Base-by-base conservation (phyloP, 2,329 filamentous ascomycete species). In the Aureobasidium namibiae region DNA sequence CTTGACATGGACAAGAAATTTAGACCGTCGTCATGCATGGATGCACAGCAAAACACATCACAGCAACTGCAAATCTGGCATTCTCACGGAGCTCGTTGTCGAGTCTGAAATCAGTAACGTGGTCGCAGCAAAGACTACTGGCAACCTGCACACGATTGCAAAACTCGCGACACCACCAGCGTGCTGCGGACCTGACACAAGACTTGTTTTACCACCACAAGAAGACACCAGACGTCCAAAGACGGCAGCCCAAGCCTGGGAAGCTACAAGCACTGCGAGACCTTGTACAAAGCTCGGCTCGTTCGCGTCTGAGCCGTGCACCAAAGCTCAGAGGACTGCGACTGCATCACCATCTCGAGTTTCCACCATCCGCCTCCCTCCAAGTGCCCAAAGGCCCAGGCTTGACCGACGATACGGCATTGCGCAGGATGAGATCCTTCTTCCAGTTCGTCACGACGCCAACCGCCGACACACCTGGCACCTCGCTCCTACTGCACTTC, bases 391-490 rank as follows among this genome's bases (percentile, higher is more conserved):
- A 16, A 23, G 31, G 41, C 16, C 14, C 26, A 18, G 26, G 33
- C 5, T 8, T 9, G 10, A 13, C n/a, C 4, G 6, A 8, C 24
- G n/a, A 5, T 4, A n/a, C 31, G 9, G 24, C 21, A 3, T 42
- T 42, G 10, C n/a, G 14, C 10, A 57, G 39, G 21, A 96, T 96
- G 92, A 80, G 85, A 66, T 87, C 81, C 69, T 84, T 78, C 67
- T 78, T 92, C 60, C 86, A 95, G 71, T 75, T 97, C 66, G 72
- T 92, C 62, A 88, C 86, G 18, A 88, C 88, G 61, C 92, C 92
- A 14, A 94, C 92, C 65, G 87, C 87, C 61, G 94, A 99, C 74
- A 96, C 91, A 21, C 83, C 86, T 1, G 92, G 92, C 57, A 89
- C 90, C 2, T 82, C 83, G 52, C 72, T 97, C 33, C 70, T 90